phyloP scores from a whole-genome alignment of 352 stramenopile species.

The Phytopythium helicoides region DNA sequence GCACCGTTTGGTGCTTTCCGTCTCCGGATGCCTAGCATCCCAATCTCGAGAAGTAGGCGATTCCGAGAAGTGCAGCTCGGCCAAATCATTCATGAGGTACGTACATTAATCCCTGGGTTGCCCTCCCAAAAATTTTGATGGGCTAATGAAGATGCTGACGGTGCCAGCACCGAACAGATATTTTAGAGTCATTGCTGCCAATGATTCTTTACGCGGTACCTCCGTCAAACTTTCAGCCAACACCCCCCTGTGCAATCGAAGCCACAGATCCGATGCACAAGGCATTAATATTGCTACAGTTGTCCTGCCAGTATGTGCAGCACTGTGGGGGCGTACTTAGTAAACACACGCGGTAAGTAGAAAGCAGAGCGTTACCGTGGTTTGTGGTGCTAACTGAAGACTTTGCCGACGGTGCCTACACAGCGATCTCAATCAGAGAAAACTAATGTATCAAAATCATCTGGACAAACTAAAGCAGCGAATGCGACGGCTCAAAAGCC shows the following conservation, averaged over 20 bases:
- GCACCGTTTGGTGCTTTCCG: conserved; percentile 14
- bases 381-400: too few relatives aligned
- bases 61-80: conserved; percentile 26
- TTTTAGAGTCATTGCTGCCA: conserved; percentile 37
- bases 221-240: neutral
- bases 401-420: neutral
- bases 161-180: conserved; percentile 22
- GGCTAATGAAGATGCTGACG: too few relatives aligned
- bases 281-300: conserved; percentile 42
- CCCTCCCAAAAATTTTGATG: too few relatives aligned
- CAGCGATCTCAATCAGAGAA: neutral
- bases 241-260: neutral
- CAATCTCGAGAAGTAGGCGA: conserved; percentile 11
- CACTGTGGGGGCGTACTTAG: conserved; percentile 39
- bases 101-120: too few relatives aligned
- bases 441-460: too few relatives aligned
- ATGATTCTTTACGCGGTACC: conserved; percentile 27
- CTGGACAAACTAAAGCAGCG: conserved; percentile 5
- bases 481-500: conserved; percentile 16
- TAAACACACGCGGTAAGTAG: conserved; percentile 23
- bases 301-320: conserved; percentile 64
- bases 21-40: conserved; percentile 23
- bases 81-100: conserved; percentile 42
- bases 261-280: conserved; percentile 10
- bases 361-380: too few relatives aligned